A percentile compares a stretch with the other conserved stretches of the same genome.
phyloP scores from a whole-genome alignment of 805 yeast genomes.

The Barnettozyma californica region DNA sequence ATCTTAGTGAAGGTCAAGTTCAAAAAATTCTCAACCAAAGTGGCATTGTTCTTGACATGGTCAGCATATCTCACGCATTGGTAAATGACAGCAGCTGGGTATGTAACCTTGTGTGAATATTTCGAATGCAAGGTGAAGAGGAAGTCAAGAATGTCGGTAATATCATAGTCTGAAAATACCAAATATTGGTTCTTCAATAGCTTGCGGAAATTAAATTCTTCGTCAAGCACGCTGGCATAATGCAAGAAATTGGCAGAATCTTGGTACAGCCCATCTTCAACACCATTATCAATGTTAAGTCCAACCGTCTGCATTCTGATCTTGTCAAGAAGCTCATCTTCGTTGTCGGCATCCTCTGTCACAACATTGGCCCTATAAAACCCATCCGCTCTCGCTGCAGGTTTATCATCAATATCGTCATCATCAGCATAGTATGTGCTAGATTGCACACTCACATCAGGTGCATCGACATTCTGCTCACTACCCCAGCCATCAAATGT shows the following conservation, averaged over 20 bases:
- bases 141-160: slow-evolving; percentile 67
- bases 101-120: slow-evolving; percentile 39
- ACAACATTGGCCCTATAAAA: slow-evolving; percentile 16
- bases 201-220: slow-evolving; percentile 51
- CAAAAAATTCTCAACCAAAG: slow-evolving; percentile 52
- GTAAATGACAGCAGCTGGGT: slow-evolving; percentile 65
- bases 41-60: slow-evolving; percentile 46
- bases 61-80: slow-evolving; percentile 70
- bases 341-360: slow-evolving; percentile 19
- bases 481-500: not conserved
- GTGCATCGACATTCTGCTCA: not conserved
- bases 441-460: not conserved
- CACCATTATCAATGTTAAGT: slow-evolving; percentile 17
- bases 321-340: slow-evolving; percentile 28
- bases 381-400: not conserved
- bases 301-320: slow-evolving; percentile 39
- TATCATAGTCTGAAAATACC: slow-evolving; percentile 54
- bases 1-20: slow-evolving; percentile 58
- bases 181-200: slow-evolving; percentile 55
- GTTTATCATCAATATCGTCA: not conserved
- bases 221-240: slow-evolving; percentile 22
- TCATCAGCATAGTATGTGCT: not conserved
- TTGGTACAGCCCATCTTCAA: slow-evolving; percentile 21
- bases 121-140: slow-evolving; percentile 57
- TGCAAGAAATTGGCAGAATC: slow-evolving; percentile 16